A percentile compares a stretch with the other conserved stretches of the same genome.
These are phyloP conservation scores for Henckelia pumila DNA, from an alignment of 257 asterid species.

Conservation along the genomic window DNA sequence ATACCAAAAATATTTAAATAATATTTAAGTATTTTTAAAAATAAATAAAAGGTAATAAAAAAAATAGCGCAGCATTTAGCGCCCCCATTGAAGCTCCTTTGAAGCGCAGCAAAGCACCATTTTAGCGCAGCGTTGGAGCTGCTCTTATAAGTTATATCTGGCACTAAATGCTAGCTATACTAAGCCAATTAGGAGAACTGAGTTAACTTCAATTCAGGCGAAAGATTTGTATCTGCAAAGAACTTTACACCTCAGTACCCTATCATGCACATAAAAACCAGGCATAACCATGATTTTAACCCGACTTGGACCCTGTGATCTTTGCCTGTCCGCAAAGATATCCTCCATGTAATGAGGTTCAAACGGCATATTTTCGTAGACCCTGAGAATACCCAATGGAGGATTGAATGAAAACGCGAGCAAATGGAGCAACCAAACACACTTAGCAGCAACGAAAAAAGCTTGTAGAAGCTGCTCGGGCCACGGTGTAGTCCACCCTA, in stretches of 20 bases:
- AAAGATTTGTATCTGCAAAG: constrained; percentile 68
- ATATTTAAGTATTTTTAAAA: too few relatives aligned
- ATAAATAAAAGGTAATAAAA: too few relatives aligned
- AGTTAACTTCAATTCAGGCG: constrained; percentile 15
- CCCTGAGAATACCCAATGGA: constrained; percentile 53
- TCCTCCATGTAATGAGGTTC: constrained; percentile 83
- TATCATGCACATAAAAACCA: constrained; percentile 78
- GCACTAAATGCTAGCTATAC: too few relatives aligned
- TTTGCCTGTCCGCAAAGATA: constrained; percentile 53
- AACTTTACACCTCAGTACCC: constrained; percentile 79
- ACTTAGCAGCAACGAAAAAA: constrained; percentile 83
- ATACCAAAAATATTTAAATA: too few relatives aligned
- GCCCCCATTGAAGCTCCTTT: too few relatives aligned
- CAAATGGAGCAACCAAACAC: constrained; percentile 93
- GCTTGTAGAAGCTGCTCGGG: constrained; percentile 89
- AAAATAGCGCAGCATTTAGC: too few relatives aligned
- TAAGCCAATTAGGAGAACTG: background rate
- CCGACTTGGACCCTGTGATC: constrained; percentile 48
- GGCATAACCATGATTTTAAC: constrained; percentile 96
- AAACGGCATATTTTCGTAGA: constrained; percentile 53
- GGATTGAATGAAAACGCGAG: constrained; percentile 73
- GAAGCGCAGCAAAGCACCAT: too few relatives aligned
- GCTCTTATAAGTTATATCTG: too few relatives aligned
- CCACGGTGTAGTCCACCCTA: constrained; percentile 90
- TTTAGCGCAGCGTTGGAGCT: too few relatives aligned